These are phyloP conservation scores for Talaromyces albobiverticillius DNA, from an alignment of 2,329 filamentous ascomycete species.

Conservation along the genomic window DNA sequence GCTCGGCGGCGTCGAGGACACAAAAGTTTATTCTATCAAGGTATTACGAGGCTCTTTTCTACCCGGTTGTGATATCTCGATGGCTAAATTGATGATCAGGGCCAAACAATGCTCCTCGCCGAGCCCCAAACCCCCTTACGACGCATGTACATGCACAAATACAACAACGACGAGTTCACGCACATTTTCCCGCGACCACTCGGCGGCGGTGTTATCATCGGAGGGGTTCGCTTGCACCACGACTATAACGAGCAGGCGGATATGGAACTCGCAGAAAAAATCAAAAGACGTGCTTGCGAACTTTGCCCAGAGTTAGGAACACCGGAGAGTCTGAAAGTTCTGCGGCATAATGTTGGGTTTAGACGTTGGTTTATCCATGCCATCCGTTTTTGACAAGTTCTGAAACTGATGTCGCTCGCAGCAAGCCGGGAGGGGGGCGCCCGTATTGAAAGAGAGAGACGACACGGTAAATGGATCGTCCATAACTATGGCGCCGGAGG, in stretches of 20 bases:
- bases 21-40: slow-evolving; percentile 6
- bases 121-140: not conserved
- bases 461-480: slow-evolving; percentile 1
- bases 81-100: not conserved
- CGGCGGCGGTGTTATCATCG: slow-evolving; percentile 8
- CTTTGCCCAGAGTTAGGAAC: slow-evolving; percentile 7
- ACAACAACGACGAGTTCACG: slow-evolving; percentile 1
- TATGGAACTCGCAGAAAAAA: slow-evolving; percentile 6
- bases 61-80: not conserved
- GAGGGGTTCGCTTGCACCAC: slow-evolving; percentile 1
- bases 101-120: slow-evolving; percentile 4
- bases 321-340: not conserved
- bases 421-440: slow-evolving; percentile 8
- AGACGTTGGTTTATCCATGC: slow-evolving; percentile 2
- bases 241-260: slow-evolving; percentile 6
- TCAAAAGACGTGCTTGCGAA: slow-evolving; percentile 6
- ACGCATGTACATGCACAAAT: slow-evolving; percentile 7
- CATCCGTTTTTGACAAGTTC: not conserved
- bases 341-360: slow-evolving; percentile 9
- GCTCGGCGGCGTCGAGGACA: slow-evolving; percentile 5
- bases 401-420: slow-evolving; percentile 1
- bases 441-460: not conserved
- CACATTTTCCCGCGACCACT: slow-evolving; percentile 8
- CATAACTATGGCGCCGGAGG: slow-evolving; percentile 3
- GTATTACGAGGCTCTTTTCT: not conserved